These are phyloP conservation scores for Penicillium sp. DNA, from an alignment of 2,329 filamentous ascomycete species.

Conservation along the genomic window DNA sequence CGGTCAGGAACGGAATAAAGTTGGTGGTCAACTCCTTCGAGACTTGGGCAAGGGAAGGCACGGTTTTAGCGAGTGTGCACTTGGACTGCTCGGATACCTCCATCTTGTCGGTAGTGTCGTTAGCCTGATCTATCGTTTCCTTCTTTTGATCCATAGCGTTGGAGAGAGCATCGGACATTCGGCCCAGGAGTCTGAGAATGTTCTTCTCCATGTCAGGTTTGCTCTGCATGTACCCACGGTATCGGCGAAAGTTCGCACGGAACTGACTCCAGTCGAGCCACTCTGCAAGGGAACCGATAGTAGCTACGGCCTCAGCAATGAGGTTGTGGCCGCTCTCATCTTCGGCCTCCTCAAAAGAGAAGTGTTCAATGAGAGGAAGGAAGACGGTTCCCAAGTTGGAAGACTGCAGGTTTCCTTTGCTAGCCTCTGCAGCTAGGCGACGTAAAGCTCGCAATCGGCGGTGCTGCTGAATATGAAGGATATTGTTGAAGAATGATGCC, in stretches of 20 bases:
- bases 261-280: slow-evolving; percentile 90
- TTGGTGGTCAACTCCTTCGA: slow-evolving; percentile 68
- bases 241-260: slow-evolving; percentile 76
- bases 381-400: slow-evolving; percentile 82
- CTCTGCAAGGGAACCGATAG: slow-evolving; percentile 70
- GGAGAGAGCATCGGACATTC: slow-evolving; percentile 73
- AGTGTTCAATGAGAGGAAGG: slow-evolving; percentile 88
- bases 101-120: slow-evolving; percentile 28
- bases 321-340: slow-evolving; percentile 77
- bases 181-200: slow-evolving; percentile 75
- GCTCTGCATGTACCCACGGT: slow-evolving; percentile 74
- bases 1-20: slow-evolving; percentile 74
- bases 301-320: slow-evolving; percentile 78
- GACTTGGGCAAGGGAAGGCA: slow-evolving; percentile 67
- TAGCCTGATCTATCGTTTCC: slow-evolving; percentile 13
- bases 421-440: slow-evolving; percentile 67
- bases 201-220: slow-evolving; percentile 83
- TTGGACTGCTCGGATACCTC: slow-evolving; percentile 32
- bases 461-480: slow-evolving; percentile 84
- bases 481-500: slow-evolving; percentile 85
- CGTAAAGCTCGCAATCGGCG: slow-evolving; percentile 80
- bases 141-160: slow-evolving; percentile 47
- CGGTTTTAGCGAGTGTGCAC: slow-evolving; percentile 57
- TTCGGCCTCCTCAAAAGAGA: slow-evolving; percentile 78
- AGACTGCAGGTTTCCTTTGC: slow-evolving; percentile 63